A percentile compares a stretch with the other conserved stretches of the same genome.
Evolutionary conservation across 2,329 filamentous ascomycete species (phyloP).

Genomic region (Colletotrichum godetiae): DNA sequence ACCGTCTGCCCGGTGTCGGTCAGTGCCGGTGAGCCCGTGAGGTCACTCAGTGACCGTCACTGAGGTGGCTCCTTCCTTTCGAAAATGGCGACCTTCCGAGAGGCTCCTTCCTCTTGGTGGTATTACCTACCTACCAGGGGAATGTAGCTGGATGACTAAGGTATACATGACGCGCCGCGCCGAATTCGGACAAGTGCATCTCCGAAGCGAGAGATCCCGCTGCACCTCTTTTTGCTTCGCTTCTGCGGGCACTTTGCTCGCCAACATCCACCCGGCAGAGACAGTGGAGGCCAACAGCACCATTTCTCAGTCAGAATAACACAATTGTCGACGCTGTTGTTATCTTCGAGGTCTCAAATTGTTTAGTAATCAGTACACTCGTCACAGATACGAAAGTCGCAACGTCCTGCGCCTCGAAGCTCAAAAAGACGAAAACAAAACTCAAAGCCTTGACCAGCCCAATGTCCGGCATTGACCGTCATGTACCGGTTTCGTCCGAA

Average conservation of each 20-base stretch:
- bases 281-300: neutral
- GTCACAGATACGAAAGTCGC: no score
- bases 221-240: neutral
- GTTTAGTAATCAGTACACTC: neutral
- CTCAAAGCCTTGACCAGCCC: neutral
- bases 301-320: no score
- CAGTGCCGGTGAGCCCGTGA: neutral
- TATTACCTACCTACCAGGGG: no score
- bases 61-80: neutral
- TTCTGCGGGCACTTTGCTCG: neutral
- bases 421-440: neutral
- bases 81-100: neutral
- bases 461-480: constrained; percentile 6
- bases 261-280: neutral
- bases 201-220: neutral
- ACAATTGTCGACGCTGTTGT: neutral
- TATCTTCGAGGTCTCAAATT: neutral
- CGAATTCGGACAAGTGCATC: neutral
- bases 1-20: neutral
- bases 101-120: neutral
- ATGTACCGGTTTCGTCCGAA: constrained; percentile 22
- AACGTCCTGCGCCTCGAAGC: no score
- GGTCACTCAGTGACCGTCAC: no score
- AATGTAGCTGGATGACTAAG: neutral
- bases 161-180: neutral